Evolutionary conservation across 192 early-diverging fungal species (phyloP), one percentile per base, ranked within the genome.

Genomic region (Coemansia sp.): DNA sequence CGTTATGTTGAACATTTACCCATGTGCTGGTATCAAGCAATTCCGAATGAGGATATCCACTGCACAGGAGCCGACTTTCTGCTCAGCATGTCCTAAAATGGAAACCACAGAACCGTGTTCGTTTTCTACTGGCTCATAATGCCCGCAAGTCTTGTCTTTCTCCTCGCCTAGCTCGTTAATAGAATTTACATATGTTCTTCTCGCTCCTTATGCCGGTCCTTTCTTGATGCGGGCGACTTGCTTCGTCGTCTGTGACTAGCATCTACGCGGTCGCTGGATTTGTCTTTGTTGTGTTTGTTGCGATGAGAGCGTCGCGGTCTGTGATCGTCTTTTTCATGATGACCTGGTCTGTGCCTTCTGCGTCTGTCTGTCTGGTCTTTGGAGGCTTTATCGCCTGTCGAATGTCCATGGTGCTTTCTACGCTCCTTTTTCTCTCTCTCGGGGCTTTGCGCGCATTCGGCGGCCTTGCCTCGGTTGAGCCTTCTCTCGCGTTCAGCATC

Each of bases 401-500:
- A 56, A 20, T 13, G 10, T 14, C 33, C 32, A 8, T 20, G 55
- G 55, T 15, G 63, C 32, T 62, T 43, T 34, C 59, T 64, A 38
- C 35, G 23, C 46, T 22, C 23, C 19, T 42, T 49, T 13, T 43
- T 64, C 14, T 56, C 41, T 20, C 50, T 19, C 35, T 46, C 35
- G 9, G 32, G 35, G 19, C 14, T 40, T 29, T 29, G 17, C 11
- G 20, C 17, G 35, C 49, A 35, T 42, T 52, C 41, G 5, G 23
- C 17, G 3, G 25, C 19, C 1, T 50, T 63, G 20, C 48, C 33
- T 19, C 29, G 66, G 41, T 65, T 74, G 50, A 79, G 62, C 62
- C 49, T 70, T 41, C 57, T 68, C 25, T 79, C 76, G 43, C 76
- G 67, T 65, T 79, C 76, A 1, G 76, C 71, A 48, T 79, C 76